Evolutionary conservation across 2,329 filamentous ascomycete species (phyloP), one percentile per base, ranked within the genome.

Genomic region (Diaporthe eres): DNA sequence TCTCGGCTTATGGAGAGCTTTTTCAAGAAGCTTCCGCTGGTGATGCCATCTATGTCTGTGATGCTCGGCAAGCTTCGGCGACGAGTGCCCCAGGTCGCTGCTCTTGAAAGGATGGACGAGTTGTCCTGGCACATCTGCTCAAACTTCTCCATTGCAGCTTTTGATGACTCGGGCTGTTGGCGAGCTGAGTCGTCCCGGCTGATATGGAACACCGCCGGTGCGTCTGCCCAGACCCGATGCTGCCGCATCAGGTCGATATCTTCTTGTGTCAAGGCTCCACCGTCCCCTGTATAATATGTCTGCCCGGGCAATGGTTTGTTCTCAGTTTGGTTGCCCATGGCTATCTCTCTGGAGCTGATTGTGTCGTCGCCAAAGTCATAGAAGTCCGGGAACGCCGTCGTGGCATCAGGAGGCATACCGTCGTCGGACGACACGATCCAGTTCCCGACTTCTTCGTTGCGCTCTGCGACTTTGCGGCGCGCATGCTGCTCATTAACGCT

Each of bases 41-140:
- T 87, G 58, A 93, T 85, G 25, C 88, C 90, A 51, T 93, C 91
- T 39, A 91, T 84, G 74, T 94, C 92, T 7, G 86, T 78, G 74
- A 88, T 79, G 78, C 89, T 92, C 2, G 92, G 91, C 67, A 93
- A 86, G 81, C 92, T 93, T 75, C 90, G 89, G 57, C 92, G 89
- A 9, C 91, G 88, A 2, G 93, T 95, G 22, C 93, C 93, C 87
- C 93, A 92, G 0, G 93, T 95, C 25, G 93, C 93, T 19, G 91
- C 89, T 77, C 90, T 86, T 2, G 91, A 93, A 13, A 92, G 82
- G 15, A 92, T 85, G 0, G 91, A 93, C 39, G 87, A 88, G 65
- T 86, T 91, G 77, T 92, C 90, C 28, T 85, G 86, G 72, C 85
- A 88, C 85, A 89, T 86, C 15, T 84, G 84, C 77, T 90, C 84